A percentile compares a stretch with the other conserved stretches of the same genome.
These are phyloP conservation scores for barrel medic (Medicago truncatula) DNA, from an alignment of 306 rosid species.

Conservation along the genomic window MtrunA17r5.0-ANR NC_053044.1:57161001-57161500, in stretches of 20 bases:
- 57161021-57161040: constrained; percentile 18
- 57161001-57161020: constrained; percentile 8
- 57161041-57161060: constrained; percentile 19
- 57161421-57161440: background rate
- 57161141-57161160: constrained; percentile 86
- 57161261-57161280: background rate
- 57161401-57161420: background rate
- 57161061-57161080: background rate
- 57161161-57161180: constrained; percentile 66
- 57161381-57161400: background rate
- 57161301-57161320: constrained; percentile 17
- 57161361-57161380: background rate
- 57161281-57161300: background rate
- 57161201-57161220: constrained; percentile 99
- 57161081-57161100: constrained; percentile 3
- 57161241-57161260: constrained; percentile 87
- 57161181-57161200: constrained; percentile 93
- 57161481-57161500: constrained; percentile 45
- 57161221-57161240: constrained; percentile 89
- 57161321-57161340: constrained; percentile 8
- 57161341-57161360: constrained; percentile 9
- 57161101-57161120: constrained; percentile 62
- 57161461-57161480: background rate
- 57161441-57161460: background rate
- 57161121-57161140: constrained; percentile 92